Conservation (phyloP, 768 basidiomycete genomes). For the Suillus paluster region DNA sequence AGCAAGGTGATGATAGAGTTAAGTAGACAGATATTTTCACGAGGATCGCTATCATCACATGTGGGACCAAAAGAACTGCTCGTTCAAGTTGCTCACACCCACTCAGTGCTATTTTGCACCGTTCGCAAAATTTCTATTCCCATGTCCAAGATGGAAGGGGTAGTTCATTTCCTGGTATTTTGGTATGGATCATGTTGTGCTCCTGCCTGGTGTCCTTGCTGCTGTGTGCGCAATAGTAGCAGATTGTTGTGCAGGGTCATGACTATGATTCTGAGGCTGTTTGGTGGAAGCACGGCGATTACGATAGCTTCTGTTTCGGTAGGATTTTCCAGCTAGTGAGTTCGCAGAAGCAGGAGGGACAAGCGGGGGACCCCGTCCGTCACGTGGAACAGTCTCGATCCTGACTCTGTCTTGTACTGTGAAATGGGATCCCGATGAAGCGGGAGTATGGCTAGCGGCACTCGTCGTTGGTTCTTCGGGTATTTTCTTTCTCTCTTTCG, state of each 20-base stretch:
- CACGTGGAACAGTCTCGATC: background rate
- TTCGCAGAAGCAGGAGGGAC: background rate
- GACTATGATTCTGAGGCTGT: background rate
- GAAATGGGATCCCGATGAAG: background rate
- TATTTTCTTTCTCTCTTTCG: constrained; percentile 21
- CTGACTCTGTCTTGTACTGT: background rate
- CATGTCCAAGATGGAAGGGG: background rate
- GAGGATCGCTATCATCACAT: background rate
- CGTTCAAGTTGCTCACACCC: background rate
- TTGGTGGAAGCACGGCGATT: background rate
- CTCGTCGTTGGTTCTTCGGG: background rate
- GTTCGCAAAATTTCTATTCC: background rate
- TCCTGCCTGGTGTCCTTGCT: background rate
- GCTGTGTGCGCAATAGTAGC: background rate
- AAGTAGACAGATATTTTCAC: background rate
- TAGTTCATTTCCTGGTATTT: background rate
- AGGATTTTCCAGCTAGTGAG: background rate
- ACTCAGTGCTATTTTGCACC: background rate
- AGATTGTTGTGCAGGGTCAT: constrained; percentile 2
- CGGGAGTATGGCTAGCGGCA: background rate
- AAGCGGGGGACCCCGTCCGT: background rate
- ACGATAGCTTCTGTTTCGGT: background rate
- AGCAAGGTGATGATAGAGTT: background rate
- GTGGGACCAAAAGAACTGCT: background rate
- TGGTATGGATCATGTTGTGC: background rate